phyloP scores from a whole-genome alignment of 495 filamentous ascomycete species.

The Penicillium soppii region DNA sequence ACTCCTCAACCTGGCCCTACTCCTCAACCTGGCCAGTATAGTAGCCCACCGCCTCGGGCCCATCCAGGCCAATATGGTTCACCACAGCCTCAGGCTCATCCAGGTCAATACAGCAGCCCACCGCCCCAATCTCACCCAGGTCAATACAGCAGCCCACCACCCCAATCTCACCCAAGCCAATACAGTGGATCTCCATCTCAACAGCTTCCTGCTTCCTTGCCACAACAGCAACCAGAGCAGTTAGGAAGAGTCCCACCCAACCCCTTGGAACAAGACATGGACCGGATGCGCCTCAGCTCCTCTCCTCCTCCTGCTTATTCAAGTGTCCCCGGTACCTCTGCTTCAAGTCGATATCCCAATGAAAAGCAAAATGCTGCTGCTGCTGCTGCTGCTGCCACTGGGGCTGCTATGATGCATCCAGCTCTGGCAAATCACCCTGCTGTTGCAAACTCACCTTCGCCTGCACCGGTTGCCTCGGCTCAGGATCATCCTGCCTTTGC shows the following conservation, averaged over 20 bases:
- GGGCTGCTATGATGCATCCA: constrained; percentile 25
- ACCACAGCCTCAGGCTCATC: constrained; percentile 11
- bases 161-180: constrained; percentile 15
- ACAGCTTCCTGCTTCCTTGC: constrained; percentile 1
- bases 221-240: constrained; percentile 16
- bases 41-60: constrained; percentile 5
- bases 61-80: constrained; percentile 10
- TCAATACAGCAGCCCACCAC: constrained; percentile 9
- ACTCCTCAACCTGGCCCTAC: constrained; percentile 27
- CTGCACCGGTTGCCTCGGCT: constrained; percentile 41
- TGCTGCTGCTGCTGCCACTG: constrained; percentile 19
- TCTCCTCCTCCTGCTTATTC: constrained; percentile 93
- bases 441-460: constrained; percentile 17
- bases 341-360: constrained; percentile 65
- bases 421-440: constrained; percentile 30
- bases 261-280: constrained; percentile 82
- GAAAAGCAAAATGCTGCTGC: constrained; percentile 63
- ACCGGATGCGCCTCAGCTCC: constrained; percentile 77
- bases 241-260: constrained; percentile 42
- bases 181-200: constrained; percentile 4
- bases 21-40: neutral
- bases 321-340: constrained; percentile 59
- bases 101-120: constrained; percentile 5
- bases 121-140: constrained; percentile 10
- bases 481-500: constrained; percentile 83